phyloP scores from a whole-genome alignment of 2,329 filamentous ascomycete species.

The Biscogniauxia sp. region DNA sequence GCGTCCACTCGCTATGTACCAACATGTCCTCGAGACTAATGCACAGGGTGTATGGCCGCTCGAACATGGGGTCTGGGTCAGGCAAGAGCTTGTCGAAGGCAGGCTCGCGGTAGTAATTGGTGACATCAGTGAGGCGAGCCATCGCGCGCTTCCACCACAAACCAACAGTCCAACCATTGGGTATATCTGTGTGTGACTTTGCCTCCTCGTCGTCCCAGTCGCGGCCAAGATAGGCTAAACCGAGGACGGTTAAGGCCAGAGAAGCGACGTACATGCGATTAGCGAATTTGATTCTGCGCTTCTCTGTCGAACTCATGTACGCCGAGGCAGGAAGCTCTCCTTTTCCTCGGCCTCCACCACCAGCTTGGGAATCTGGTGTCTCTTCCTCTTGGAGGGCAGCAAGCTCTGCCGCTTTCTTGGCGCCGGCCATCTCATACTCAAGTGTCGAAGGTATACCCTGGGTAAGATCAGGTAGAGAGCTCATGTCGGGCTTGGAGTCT shows the following conservation, averaged over 20 bases:
- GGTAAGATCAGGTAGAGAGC: slow-evolving; percentile 82
- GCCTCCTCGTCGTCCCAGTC: slow-evolving; percentile 85
- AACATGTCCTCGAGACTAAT: slow-evolving; percentile 91
- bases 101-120: slow-evolving; percentile 94
- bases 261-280: slow-evolving; percentile 70
- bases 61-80: slow-evolving; percentile 73
- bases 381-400: slow-evolving; percentile 38
- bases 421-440: slow-evolving; percentile 65
- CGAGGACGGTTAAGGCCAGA: slow-evolving; percentile 53
- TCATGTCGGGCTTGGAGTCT: slow-evolving; percentile 48
- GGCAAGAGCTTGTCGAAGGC: slow-evolving; percentile 91
- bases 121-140: slow-evolving; percentile 70
- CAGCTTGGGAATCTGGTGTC: slow-evolving; percentile 39
- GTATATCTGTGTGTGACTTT: slow-evolving; percentile 64
- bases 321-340: slow-evolving; percentile 72
- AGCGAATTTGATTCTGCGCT: slow-evolving; percentile 71
- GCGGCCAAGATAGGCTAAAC: slow-evolving; percentile 74
- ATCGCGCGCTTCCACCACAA: slow-evolving; percentile 80
- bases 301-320: slow-evolving; percentile 89
- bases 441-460: slow-evolving; percentile 92
- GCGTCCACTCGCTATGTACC: slow-evolving; percentile 90
- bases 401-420: slow-evolving; percentile 37
- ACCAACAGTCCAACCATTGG: slow-evolving; percentile 73
- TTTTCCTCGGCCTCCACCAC: slow-evolving; percentile 51
- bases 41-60: slow-evolving; percentile 88